phyloP scores from a whole-genome alignment of 129 eudicot species.

The Centrapalus pauciflorus region DNA sequence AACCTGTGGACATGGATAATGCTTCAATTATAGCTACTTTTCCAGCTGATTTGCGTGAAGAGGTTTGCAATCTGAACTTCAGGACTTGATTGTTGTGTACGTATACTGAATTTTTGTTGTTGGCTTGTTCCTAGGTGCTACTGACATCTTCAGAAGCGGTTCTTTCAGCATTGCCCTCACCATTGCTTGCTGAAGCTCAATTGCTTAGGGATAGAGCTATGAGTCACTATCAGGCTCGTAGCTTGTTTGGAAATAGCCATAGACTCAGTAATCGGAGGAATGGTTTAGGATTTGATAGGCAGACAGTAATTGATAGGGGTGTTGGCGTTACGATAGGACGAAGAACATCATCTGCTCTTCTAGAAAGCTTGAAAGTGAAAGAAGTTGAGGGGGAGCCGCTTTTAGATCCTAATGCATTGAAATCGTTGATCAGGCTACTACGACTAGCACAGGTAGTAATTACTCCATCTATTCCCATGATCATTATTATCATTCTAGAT shows the following conservation, averaged over 20 bases:
- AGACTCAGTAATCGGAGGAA: conserved; percentile 64
- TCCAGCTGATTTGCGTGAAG: conserved; percentile 98
- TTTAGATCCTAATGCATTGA: conserved; percentile 80
- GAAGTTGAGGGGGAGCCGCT: conserved; percentile 97
- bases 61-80: conserved; percentile 51
- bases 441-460: conserved; percentile 72
- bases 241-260: conserved; percentile 83
- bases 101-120: conserved; percentile 4
- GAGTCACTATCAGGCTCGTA: conserved; percentile 99
- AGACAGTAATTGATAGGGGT: conserved; percentile 80
- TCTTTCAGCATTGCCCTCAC: conserved; percentile 93
- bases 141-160: conserved; percentile 96
- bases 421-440: conserved; percentile 77
- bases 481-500: no score
- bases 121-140: conserved; percentile 52
- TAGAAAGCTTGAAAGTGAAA: conserved; percentile 71
- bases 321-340: conserved; percentile 83
- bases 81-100: neutral
- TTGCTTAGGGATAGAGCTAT: conserved; percentile 98
- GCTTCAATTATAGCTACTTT: conserved; percentile 97
- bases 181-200: conserved; percentile 98
- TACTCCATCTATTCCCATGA: neutral
- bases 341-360: conserved; percentile 48
- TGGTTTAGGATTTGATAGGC: conserved; percentile 85
- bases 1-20: conserved; percentile 97